phyloP scores from a whole-genome alignment of 768 basidiomycete genomes.

The Boletus sensibilis region DNA sequence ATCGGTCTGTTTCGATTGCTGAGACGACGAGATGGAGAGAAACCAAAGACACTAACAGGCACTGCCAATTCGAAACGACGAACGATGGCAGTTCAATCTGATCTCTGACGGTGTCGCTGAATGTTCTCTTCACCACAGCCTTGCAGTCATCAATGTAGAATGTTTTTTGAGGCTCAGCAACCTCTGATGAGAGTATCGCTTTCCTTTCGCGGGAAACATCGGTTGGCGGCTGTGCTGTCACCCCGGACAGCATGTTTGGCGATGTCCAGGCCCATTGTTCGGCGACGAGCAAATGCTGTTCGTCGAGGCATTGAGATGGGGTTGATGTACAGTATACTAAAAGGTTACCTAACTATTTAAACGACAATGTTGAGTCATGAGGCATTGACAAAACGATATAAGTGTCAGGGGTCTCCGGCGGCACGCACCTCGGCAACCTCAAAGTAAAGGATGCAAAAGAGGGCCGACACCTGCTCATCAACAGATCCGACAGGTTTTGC shows the following conservation, averaged over 20 bases:
- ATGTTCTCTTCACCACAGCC: not conserved
- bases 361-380: too few relatives aligned
- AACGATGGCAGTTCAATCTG: not conserved
- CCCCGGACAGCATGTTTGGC: not conserved
- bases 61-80: not conserved
- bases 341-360: too few relatives aligned
- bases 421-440: not conserved
- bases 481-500: too few relatives aligned
- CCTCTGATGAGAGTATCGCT: not conserved
- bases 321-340: too few relatives aligned
- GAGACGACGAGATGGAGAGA: not conserved
- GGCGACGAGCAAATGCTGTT: too few relatives aligned
- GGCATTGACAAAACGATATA: too few relatives aligned
- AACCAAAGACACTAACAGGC: not conserved
- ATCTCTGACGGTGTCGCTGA: not conserved
- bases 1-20: slow-evolving; percentile 1
- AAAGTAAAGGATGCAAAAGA: not conserved
- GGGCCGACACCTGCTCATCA: too few relatives aligned
- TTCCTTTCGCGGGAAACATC: not conserved
- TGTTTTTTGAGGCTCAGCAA: not conserved
- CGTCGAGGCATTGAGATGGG: too few relatives aligned
- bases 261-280: not conserved
- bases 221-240: not conserved
- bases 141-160: not conserved
- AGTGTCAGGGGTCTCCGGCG: not conserved